Conservation (phyloP, 2,329 filamentous ascomycete genomes). For the Metarhizium sp. region DNA sequence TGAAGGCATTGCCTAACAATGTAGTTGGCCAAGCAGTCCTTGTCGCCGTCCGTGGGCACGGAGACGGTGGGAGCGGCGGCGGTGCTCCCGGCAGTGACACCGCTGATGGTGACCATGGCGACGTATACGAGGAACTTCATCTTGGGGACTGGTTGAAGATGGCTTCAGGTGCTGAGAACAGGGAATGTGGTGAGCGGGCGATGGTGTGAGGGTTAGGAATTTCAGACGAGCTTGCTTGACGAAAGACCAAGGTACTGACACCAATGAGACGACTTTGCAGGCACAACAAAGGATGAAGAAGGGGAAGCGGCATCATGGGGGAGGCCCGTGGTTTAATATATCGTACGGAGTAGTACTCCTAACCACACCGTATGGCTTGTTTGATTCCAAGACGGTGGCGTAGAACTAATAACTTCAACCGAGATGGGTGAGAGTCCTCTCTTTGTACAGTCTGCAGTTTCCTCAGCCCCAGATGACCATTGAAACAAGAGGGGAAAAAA, state of each 20-base stretch:
- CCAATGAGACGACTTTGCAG: background rate
- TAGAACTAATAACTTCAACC: background rate
- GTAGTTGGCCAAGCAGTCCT: constrained; percentile 32
- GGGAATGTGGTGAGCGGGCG: too few relatives aligned
- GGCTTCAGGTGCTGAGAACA: too few relatives aligned
- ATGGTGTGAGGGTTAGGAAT: too few relatives aligned
- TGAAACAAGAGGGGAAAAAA: background rate
- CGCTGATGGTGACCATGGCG: constrained; percentile 27
- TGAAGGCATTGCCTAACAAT: constrained; percentile 36
- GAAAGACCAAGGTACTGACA: background rate
- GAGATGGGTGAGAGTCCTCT: background rate
- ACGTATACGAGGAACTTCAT: constrained; percentile 38
- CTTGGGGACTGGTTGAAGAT: constrained; percentile 10
- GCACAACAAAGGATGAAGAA: background rate
- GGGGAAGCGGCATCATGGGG: background rate
- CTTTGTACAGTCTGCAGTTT: background rate
- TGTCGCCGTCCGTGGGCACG: constrained; percentile 7
- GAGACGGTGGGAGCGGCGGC: background rate
- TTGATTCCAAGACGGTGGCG: constrained; percentile 3
- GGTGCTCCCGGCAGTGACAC: constrained; percentile 14
- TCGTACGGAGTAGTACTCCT: too few relatives aligned
- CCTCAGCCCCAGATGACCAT: background rate
- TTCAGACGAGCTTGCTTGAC: background rate
- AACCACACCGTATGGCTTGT: too few relatives aligned
- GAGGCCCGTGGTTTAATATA: constrained; percentile 2